Percentiles rank a stretch among this genome's conserved stretches.
These are phyloP conservation scores for Fragaria iinumae DNA, from an alignment of 306 rosid species.

Conservation along the genomic window DNA sequence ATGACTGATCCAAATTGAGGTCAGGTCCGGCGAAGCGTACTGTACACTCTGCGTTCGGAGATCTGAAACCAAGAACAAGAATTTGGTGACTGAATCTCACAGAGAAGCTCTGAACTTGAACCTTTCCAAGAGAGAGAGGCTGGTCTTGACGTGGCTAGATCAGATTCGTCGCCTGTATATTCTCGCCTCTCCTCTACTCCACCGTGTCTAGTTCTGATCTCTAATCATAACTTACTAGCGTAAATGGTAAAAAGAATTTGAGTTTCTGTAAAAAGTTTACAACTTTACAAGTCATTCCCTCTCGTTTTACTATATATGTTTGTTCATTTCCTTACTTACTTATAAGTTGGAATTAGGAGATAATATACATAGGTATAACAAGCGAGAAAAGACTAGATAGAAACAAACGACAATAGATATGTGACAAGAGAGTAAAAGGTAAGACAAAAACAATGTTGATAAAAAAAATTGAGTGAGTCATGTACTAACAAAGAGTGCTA, in stretches of 20 bases:
- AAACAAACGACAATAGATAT: no score
- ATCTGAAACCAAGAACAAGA: constrained; percentile 16
- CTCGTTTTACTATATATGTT: no score
- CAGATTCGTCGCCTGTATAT: constrained; percentile 11
- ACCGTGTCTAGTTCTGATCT: background rate
- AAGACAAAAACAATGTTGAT: no score
- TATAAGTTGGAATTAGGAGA: no score
- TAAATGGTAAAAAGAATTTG: background rate
- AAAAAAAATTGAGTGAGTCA: no score
- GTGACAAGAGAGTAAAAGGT: no score
- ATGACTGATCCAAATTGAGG: constrained; percentile 41
- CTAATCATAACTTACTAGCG: background rate
- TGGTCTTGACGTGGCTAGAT: constrained; percentile 41
- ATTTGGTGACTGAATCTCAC: constrained; percentile 14
- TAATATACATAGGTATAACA: no score
- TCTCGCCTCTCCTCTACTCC: background rate
- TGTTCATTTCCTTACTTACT: no score
- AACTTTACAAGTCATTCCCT: no score
- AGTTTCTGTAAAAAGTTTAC: no score
- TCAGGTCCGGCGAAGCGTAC: constrained; percentile 7
- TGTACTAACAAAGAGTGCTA: no score
- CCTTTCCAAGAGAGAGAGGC: background rate
- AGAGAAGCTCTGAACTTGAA: background rate
- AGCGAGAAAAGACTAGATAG: no score
- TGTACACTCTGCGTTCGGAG: constrained; percentile 19